Evolutionary conservation across 306 rosid species (phyloP), one percentile per base, ranked within the genome.

Genomic region (Vicia sativa): DNA sequence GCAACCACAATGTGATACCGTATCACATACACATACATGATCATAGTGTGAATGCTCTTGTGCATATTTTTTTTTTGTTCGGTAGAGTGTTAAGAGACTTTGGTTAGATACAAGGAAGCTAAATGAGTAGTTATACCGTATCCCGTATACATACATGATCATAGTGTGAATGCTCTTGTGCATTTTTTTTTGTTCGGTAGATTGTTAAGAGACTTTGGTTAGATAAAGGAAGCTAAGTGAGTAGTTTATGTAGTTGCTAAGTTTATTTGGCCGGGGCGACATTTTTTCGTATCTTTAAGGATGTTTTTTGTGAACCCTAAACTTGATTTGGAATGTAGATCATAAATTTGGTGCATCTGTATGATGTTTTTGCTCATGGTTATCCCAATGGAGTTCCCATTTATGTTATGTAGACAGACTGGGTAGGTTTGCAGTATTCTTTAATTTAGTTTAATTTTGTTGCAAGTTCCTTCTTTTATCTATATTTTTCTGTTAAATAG

Each of bases 151-250:
- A 35, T 18, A 72, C 59, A 23, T 66, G 48, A n/a, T 71, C 43
- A 50, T 48, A 58, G 5, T 18, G 65, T 18, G 21, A 25, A 61
- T 53, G 19, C 63, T 67, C 42, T 52, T 38, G 31, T 67, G 44
- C 25, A 28, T 67, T 55, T 18, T 49, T 73, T n/a, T 67, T 80
- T 23, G 39, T 55, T 63, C 38, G 52, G 34, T 66, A 44, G 74
- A 65, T 34, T 34, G 35, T 59, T 18, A 25, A 54, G 45, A 59
- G 54, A 11, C 41, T 45, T 18, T 58, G 67, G 69, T 49, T 26
- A 43, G 53, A 60, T 21, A 21, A 44, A 67, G 54, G 12, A 67
- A 42, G 72, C 41, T 46, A 50, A 48, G 79, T 44, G 16, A 48
- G 45, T 23, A 55, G 67, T 60, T 68, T 60, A 19, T 50, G 57